Percentiles rank a stretch among this genome's conserved stretches.
These are phyloP conservation scores for Microsporum audouinii DNA, from an alignment of 2,329 filamentous ascomycete species.

Conservation along the genomic window DNA sequence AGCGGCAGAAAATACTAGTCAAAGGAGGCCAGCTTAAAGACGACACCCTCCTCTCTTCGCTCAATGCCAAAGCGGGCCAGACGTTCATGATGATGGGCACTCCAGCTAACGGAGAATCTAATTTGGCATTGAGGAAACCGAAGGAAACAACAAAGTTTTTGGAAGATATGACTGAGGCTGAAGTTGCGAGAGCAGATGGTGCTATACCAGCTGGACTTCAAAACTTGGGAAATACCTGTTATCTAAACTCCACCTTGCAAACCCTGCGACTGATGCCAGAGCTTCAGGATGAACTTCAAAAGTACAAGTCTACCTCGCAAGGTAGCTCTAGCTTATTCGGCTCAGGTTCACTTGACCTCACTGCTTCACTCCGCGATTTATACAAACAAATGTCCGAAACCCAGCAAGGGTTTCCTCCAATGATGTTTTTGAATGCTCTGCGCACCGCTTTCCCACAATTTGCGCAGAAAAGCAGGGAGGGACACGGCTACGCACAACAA, in stretches of 20 bases:
- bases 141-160: slow-evolving; percentile 76
- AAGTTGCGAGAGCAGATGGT: slow-evolving; percentile 69
- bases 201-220: slow-evolving; percentile 78
- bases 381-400: slow-evolving; percentile 86
- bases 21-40: slow-evolving; percentile 94
- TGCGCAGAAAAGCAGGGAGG: slow-evolving; percentile 72
- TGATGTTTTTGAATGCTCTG: slow-evolving; percentile 70
- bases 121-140: slow-evolving; percentile 54
- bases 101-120: slow-evolving; percentile 49
- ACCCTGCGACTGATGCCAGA: slow-evolving; percentile 80
- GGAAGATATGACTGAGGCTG: slow-evolving; percentile 95
- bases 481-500: slow-evolving; percentile 85
- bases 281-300: slow-evolving; percentile 64
- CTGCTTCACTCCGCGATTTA: slow-evolving; percentile 63
- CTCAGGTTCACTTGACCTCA: slow-evolving; percentile 57
- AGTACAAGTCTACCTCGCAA: slow-evolving; percentile 41
- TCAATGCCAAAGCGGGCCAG: slow-evolving; percentile 77
- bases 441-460: slow-evolving; percentile 81
- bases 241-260: slow-evolving; percentile 95
- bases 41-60: slow-evolving; percentile 72
- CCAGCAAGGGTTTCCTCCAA: slow-evolving; percentile 72
- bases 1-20: slow-evolving; percentile 89
- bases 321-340: slow-evolving; percentile 41
- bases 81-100: slow-evolving; percentile 95
- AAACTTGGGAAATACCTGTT: slow-evolving; percentile 96